Percentiles rank a stretch among this genome's conserved stretches.
These are phyloP conservation scores for Hibiscus tridactylites DNA, from an alignment of 345 rosid genomes.

Conservation along the genomic window DNA sequence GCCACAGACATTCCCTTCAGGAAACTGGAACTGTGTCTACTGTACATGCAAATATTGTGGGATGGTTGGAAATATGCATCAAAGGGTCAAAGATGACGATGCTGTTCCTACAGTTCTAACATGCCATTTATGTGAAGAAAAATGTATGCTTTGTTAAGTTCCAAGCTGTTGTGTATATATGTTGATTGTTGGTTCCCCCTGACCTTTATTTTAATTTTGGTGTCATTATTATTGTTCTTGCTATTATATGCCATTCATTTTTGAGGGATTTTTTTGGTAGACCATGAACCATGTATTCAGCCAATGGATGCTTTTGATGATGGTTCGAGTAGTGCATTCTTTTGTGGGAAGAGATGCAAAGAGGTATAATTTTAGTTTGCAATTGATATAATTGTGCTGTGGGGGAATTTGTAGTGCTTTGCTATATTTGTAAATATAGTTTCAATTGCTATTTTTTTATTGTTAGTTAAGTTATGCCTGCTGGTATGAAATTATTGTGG, in stretches of 20 bases:
- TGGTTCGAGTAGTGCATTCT: slow-evolving; percentile 27
- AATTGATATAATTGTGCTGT: not conserved
- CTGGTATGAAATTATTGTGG: not conserved
- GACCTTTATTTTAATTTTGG: not conserved
- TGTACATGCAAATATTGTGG: slow-evolving; percentile 91
- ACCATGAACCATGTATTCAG: slow-evolving; percentile 58
- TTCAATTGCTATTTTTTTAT: not conserved
- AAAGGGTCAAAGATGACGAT: slow-evolving; percentile 18
- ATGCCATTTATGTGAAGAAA: slow-evolving; percentile 70
- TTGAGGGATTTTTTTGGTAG: slow-evolving; percentile 29
- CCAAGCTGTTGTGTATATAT: not conserved
- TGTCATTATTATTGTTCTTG: slow-evolving; percentile 1
- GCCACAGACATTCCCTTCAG: slow-evolving; percentile 73
- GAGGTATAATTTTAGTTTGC: slow-evolving; percentile 43
- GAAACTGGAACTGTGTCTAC: slow-evolving; percentile 77
- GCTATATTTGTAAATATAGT: not conserved
- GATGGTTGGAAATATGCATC: slow-evolving; percentile 25
- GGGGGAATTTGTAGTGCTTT: not conserved
- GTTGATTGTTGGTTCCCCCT: not conserved
- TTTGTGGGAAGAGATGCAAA: slow-evolving; percentile 77
- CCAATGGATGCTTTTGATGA: slow-evolving; percentile 23
- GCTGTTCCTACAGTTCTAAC: slow-evolving; percentile 23
- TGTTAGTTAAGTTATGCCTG: not conserved
- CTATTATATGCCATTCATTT: slow-evolving; percentile 3
- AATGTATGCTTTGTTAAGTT: slow-evolving; percentile 42